Base-by-base conservation (phyloP, 495 filamentous ascomycete genomes). In the Pseudotulostoma volvatum region DNA sequence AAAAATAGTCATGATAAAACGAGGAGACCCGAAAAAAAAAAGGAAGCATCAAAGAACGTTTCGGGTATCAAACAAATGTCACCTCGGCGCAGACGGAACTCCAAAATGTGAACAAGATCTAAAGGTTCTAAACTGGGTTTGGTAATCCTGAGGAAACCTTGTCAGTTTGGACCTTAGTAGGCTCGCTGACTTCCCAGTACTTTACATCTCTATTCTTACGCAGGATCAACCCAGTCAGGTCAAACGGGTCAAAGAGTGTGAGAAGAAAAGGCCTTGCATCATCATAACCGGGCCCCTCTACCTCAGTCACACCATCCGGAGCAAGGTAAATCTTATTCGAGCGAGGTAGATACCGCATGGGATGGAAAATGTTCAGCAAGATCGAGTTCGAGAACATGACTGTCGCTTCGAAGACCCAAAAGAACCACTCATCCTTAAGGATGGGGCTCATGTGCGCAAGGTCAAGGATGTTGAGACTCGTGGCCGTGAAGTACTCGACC, bases 181-280 rank as follows among this genome's bases (percentile, higher is more conserved):
- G 5, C 11, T 28, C 23, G 23, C 23, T 28, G 11, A 5, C 31
- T 18, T 79, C 73, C 74, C 74, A 78, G 47, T 71, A 78, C 28
- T 56, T 63, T 21, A 54, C 54, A 36, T 63, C 43, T 49, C 67
- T 65, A 21, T 69, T 67, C 40, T 49, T 63, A 4, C 66, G 64
- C 42, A 47, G 61, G 28, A 74, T 48, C 43, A 79, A 51, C 1
- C 77, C 77, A n/a, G 48, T 45, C 5, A 82, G 17, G 46, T 81
- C 75, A 54, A 84, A 79, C 2, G 78, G 78, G 52, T 84, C 79
- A 9, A 83, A 2, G 7, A 82, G 21, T 0, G 76, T 82, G 3
- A 65, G 33, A 20, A 69, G 30, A 32, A 70, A 67, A 18, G 49
- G 52, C 31, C 78, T 57, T n/a, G 40, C 43, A 36, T 83, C 74